Percentiles rank a stretch among this genome's conserved stretches.
These are phyloP conservation scores for Sordariomycetes sp. DNA, from an alignment of 2,329 filamentous ascomycete genomes.

Conservation along the genomic window DNA sequence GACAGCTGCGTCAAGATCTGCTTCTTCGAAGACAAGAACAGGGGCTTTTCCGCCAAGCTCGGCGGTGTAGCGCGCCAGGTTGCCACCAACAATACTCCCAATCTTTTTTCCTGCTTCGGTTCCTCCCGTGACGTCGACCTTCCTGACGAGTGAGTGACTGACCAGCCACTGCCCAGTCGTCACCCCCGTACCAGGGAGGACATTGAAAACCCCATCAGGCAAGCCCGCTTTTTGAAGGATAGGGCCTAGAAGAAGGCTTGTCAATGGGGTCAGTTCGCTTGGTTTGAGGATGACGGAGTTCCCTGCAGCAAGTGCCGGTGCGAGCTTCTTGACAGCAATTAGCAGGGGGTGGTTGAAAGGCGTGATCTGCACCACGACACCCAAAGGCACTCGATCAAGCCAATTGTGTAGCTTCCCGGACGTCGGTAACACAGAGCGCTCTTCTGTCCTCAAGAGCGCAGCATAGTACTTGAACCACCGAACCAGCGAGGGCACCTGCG, in stretches of 20 bases:
- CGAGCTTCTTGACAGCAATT: slow-evolving; percentile 83
- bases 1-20: slow-evolving; percentile 57
- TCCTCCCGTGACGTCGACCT: slow-evolving; percentile 70
- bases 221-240: slow-evolving; percentile 75
- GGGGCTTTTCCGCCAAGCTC: slow-evolving; percentile 67
- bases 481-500: slow-evolving; percentile 56
- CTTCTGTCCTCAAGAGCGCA: slow-evolving; percentile 55
- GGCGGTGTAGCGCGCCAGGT: slow-evolving; percentile 61
- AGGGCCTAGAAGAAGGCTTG: slow-evolving; percentile 74
- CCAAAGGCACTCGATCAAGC: slow-evolving; percentile 43
- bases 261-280: slow-evolving; percentile 87
- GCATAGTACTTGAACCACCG: slow-evolving; percentile 69
- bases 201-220: slow-evolving; percentile 76
- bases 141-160: slow-evolving; percentile 43
- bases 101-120: slow-evolving; percentile 61
- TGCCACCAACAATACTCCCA: slow-evolving; percentile 54
- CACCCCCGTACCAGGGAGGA: slow-evolving; percentile 80
- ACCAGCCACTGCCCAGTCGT: slow-evolving; percentile 55
- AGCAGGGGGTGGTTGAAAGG: slow-evolving; percentile 57
- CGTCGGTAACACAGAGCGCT: slow-evolving; percentile 57
- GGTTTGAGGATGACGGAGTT: slow-evolving; percentile 92
- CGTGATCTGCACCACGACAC: slow-evolving; percentile 47
- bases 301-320: slow-evolving; percentile 82
- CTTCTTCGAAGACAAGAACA: slow-evolving; percentile 56
- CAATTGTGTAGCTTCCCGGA: slow-evolving; percentile 50